Base-by-base conservation (phyloP, 2,329 filamentous ascomycete species). In the Leptographium galeiforme region DNA sequence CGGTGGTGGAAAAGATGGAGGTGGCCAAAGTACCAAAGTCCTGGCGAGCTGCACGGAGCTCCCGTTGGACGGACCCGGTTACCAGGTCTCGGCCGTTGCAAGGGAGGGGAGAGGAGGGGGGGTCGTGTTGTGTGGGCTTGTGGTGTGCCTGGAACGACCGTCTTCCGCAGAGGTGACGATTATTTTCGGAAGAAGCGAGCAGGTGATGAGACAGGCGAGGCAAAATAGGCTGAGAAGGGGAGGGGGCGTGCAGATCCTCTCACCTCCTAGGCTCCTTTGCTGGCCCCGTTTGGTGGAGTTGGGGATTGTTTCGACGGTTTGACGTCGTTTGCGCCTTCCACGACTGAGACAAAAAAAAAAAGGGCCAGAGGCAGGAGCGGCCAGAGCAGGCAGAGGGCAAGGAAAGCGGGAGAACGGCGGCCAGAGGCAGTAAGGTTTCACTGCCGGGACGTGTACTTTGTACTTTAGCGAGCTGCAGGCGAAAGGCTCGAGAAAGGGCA, bases 361-460 rank as follows among this genome's bases (percentile, higher is more conserved):
- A 49, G 18, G 32, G 33, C 47, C 30, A 40, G 47, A 39, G 18
- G 18, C 25, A 32, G n/a, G 44, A 30, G 25, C 44, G 25, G 25
- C 25, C 25, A 25, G 25, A 25, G 25, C 25, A 25, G 5, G 25
- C 25, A 25, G 25, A 8, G 34, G 34, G 34, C 12, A 8, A 49
- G 36, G 47, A 36, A 32, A 32, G 32, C 30, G 16, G 32, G 33
- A 25, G 34, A 40, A 25, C 6, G 11, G 33, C 47, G 12, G 36
- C 34, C 34, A 39, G 47, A 33, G 34, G n/a, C 25, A 8, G 40
- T 32, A 46, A 34, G 10, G 49, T 52, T 52, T 46, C 54, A 56
- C 49, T 50, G 54, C 54, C 36, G 50, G 45, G 39, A 8, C 45
- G 46, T 45, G 51, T 54, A 50, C 36, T 14, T 32, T 44, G 33